Percentiles rank a stretch among this genome's conserved stretches.
phyloP scores from a whole-genome alignment of 257 asterid genomes.

The Vinca minor region DNA sequence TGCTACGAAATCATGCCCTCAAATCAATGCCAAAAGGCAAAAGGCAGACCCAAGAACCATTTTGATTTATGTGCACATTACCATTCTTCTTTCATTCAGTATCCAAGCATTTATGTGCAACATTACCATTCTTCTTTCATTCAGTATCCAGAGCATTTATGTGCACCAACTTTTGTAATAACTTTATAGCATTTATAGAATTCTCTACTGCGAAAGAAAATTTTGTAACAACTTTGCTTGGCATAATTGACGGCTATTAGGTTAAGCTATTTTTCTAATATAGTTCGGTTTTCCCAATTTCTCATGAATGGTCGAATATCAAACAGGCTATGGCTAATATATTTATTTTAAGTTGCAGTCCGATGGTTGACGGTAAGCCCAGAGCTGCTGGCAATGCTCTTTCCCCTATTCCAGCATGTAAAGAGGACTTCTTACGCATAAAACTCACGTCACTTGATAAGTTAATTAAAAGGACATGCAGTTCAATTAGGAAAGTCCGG shows the following conservation, averaged over 20 bases:
- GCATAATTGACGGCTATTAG: not conserved
- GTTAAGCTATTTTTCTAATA: not conserved
- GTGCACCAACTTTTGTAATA: too few relatives aligned
- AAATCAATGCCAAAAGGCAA: too few relatives aligned
- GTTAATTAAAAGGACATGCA: conserved; percentile 83
- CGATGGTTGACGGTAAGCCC: conserved; percentile 35
- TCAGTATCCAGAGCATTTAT: too few relatives aligned
- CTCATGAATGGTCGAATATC: conserved; percentile 13
- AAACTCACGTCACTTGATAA: conserved; percentile 82
- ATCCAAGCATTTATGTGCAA: too few relatives aligned
- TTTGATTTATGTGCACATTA: too few relatives aligned
- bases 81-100: too few relatives aligned
- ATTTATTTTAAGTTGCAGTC: conserved; percentile 33
- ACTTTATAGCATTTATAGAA: too few relatives aligned
- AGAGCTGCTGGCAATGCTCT: conserved; percentile 32
- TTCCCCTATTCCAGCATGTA: conserved; percentile 79
- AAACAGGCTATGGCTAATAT: not conserved
- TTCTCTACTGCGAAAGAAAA: too few relatives aligned
- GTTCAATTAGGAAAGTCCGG: conserved; percentile 74
- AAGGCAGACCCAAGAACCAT: too few relatives aligned
- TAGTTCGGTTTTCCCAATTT: not conserved
- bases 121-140: too few relatives aligned
- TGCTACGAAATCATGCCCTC: too few relatives aligned
- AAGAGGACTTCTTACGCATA: conserved; percentile 82
- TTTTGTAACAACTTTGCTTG: not conserved